Evolutionary conservation across 2,329 filamentous ascomycete species (phyloP).

Genomic region (Aspergillus persii): DNA sequence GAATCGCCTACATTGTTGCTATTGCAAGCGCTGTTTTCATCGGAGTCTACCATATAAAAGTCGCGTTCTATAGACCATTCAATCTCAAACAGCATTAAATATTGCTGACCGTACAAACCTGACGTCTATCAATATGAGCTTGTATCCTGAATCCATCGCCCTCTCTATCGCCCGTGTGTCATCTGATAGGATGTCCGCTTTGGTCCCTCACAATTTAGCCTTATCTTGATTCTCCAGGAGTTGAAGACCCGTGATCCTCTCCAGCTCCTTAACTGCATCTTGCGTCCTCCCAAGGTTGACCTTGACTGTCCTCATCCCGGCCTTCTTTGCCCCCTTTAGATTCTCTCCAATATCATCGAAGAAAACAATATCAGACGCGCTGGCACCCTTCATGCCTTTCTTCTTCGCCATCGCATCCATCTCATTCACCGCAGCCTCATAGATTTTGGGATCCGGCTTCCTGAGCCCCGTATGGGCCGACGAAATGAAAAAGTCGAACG

Average conservation of each 20-base stretch:
- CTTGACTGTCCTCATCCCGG: slow-evolving; percentile 80
- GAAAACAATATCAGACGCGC: slow-evolving; percentile 72
- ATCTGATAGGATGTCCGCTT: not conserved
- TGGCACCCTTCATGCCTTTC: slow-evolving; percentile 56
- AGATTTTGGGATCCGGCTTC: slow-evolving; percentile 83
- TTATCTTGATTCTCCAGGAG: slow-evolving; percentile 38
- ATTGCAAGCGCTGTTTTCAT: not conserved
- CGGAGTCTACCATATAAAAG: no score
- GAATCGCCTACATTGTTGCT: not conserved
- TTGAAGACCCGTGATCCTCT: slow-evolving; percentile 67
- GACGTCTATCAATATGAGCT: no score
- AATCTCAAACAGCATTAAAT: no score
- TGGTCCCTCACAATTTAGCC: slow-evolving; percentile 30
- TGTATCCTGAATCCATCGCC: no score
- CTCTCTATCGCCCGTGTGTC: not conserved
- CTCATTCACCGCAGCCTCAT: slow-evolving; percentile 66
- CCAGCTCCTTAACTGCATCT: slow-evolving; percentile 79
- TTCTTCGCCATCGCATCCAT: slow-evolving; percentile 62
- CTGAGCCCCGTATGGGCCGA: slow-evolving; percentile 82
- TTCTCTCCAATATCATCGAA: slow-evolving; percentile 95
- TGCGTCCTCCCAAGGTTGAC: slow-evolving; percentile 74
- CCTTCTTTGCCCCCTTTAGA: slow-evolving; percentile 70
- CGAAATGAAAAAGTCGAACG: slow-evolving; percentile 86
- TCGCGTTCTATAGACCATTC: no score
- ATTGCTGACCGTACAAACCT: no score